Percentiles rank a stretch among this genome's conserved stretches.
phyloP scores from a whole-genome alignment of 2,329 filamentous ascomycete species.

The Arachnopeziza araneosa region DNA sequence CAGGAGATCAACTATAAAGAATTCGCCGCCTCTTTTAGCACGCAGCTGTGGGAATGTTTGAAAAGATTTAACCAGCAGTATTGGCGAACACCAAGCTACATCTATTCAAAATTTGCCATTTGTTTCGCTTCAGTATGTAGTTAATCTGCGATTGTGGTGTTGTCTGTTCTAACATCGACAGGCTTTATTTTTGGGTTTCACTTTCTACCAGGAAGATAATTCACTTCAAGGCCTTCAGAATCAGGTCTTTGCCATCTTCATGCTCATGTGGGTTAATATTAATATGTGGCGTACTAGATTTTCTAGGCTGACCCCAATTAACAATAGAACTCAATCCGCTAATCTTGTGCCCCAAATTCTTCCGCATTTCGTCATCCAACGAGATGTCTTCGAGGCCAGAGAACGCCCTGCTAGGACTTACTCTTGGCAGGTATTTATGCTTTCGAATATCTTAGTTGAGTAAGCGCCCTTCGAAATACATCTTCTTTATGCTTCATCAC shows the following conservation, averaged over 20 bases:
- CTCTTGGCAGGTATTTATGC: constrained; percentile 59
- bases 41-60: constrained; percentile 49
- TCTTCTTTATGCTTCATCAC: not conserved
- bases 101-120: constrained; percentile 23
- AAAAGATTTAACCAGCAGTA: constrained; percentile 55
- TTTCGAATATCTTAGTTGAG: constrained; percentile 75
- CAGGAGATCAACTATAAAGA: constrained; percentile 44
- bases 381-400: constrained; percentile 57
- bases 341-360: constrained; percentile 73
- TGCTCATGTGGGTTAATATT: constrained; percentile 48
- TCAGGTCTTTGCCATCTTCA: constrained; percentile 69
- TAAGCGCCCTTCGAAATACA: not conserved
- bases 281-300: not conserved
- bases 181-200: constrained; percentile 61
- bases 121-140: constrained; percentile 36
- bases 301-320: not conserved
- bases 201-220: constrained; percentile 58
- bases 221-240: constrained; percentile 60
- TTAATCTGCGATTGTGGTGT: constrained; percentile 2
- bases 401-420: constrained; percentile 81
- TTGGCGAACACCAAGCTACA: constrained; percentile 62
- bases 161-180: not conserved
- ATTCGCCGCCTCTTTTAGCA: constrained; percentile 54
- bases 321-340: constrained; percentile 53
- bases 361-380: constrained; percentile 54